phyloP scores from a whole-genome alignment of 2,329 filamentous ascomycete genomes.

The Talaromyces piceae region DNA sequence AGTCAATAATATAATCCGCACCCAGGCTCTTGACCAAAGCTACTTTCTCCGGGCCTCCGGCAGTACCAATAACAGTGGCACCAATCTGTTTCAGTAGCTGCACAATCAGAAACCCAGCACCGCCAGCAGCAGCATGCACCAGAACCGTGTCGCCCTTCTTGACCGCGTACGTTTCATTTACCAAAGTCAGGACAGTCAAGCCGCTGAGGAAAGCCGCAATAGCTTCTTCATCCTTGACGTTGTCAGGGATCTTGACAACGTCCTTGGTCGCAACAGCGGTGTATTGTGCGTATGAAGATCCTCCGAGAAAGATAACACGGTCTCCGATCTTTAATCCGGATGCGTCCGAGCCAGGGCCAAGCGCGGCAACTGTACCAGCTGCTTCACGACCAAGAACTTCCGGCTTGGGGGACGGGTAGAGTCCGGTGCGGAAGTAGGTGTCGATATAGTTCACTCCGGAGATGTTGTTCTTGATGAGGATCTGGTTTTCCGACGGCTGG shows the following conservation, averaged over 20 bases:
- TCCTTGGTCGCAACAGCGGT: conserved; percentile 46
- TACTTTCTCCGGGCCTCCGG: conserved; percentile 65
- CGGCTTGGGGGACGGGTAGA: conserved; percentile 67
- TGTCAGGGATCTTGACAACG: conserved; percentile 57
- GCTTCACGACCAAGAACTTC: conserved; percentile 74
- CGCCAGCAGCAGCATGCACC: conserved; percentile 78
- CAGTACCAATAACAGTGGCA: conserved; percentile 72
- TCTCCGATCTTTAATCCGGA: conserved; percentile 58
- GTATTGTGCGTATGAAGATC: conserved; percentile 53
- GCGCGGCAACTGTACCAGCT: conserved; percentile 60
- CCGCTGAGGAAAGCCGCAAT: conserved; percentile 71
- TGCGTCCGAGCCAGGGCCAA: conserved; percentile 45
- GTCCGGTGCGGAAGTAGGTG: conserved; percentile 79
- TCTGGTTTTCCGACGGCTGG: conserved; percentile 56
- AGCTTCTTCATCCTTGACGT: conserved; percentile 53
- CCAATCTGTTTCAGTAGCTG: conserved; percentile 68
- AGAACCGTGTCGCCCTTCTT: conserved; percentile 73
- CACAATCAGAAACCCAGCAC: conserved; percentile 66
- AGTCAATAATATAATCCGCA: conserved; percentile 66
- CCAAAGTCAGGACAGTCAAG: conserved; percentile 71
- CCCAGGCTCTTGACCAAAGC: conserved; percentile 59
- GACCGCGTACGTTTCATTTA: conserved; percentile 64
- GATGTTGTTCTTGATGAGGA: conserved; percentile 74
- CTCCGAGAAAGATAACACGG: conserved; percentile 62
- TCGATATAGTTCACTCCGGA: conserved; percentile 86